phyloP scores from a whole-genome alignment of 176 grass and related monocot species.

The Thalia dealbata region DNA sequence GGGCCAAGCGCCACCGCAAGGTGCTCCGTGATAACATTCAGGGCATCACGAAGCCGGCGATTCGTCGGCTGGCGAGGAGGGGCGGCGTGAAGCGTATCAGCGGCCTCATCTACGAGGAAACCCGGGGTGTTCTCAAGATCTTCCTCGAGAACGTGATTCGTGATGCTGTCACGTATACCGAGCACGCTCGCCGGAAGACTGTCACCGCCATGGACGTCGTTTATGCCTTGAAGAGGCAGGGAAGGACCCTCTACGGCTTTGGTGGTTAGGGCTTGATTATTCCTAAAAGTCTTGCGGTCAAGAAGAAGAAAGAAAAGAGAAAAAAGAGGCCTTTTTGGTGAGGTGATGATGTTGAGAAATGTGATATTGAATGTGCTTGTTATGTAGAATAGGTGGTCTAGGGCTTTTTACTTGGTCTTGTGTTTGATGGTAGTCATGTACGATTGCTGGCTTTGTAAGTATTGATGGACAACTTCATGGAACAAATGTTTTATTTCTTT shows the following conservation, averaged over 20 bases:
- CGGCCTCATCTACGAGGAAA: constrained; percentile 59
- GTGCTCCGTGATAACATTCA: constrained; percentile 60
- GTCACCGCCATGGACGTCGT: constrained; percentile 72
- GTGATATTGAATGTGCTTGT: no score
- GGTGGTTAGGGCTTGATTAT: constrained; percentile 1
- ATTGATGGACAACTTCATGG: no score
- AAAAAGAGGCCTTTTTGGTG: no score
- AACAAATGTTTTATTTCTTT: no score
- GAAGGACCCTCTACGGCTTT: constrained; percentile 54
- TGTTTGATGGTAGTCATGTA: no score
- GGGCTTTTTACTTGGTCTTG: no score
- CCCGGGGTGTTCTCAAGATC: constrained; percentile 54
- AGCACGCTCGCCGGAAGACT: constrained; percentile 59
- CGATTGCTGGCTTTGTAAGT: no score
- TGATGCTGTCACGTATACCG: constrained; percentile 60
- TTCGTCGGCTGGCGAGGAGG: constrained; percentile 31
- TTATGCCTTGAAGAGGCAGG: constrained; percentile 59
- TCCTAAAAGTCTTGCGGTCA: not conserved
- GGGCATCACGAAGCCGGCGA: constrained; percentile 59
- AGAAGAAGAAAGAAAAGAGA: not conserved
- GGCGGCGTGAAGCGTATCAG: constrained; percentile 67
- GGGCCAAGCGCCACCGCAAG: constrained; percentile 57
- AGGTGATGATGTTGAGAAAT: no score
- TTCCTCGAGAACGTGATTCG: constrained; percentile 63
- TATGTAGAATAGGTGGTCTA: no score